Conservation (phyloP, 805 yeast species). For the Teunomyces stri region DNA sequence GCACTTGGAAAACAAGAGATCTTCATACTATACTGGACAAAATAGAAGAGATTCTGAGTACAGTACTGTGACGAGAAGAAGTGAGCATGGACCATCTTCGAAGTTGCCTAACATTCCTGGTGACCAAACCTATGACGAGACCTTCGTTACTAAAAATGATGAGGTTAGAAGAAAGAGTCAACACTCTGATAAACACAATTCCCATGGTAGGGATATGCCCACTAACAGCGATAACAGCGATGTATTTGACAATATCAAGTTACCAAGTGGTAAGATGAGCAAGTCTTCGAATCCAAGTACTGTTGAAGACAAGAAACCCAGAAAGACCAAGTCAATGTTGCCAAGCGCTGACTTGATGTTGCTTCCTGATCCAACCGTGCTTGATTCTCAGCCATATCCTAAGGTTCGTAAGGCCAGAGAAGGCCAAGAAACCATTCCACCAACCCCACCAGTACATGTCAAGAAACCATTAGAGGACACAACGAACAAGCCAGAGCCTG, state of each 20-base stretch:
- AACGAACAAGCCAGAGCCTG: slow-evolving; percentile 23
- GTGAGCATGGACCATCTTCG: slow-evolving; percentile 23
- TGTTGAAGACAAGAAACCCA: not conserved
- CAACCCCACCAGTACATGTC: slow-evolving; percentile 13
- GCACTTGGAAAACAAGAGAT: slow-evolving; percentile 36
- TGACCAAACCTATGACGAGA: slow-evolving; percentile 28
- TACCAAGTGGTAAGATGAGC: slow-evolving; percentile 42
- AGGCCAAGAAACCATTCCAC: slow-evolving; percentile 14
- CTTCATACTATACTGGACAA: slow-evolving; percentile 33
- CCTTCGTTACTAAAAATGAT: slow-evolving; percentile 40
- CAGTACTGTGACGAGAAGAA: slow-evolving; percentile 10
- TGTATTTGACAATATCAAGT: slow-evolving; percentile 45
- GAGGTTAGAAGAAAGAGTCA: slow-evolving; percentile 16
- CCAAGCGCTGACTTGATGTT: slow-evolving; percentile 38
- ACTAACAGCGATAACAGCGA: slow-evolving; percentile 24
- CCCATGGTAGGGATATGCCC: slow-evolving; percentile 12
- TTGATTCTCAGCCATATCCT: slow-evolving; percentile 16
- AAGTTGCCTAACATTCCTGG: slow-evolving; percentile 30
- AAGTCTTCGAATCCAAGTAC: slow-evolving; percentile 7
- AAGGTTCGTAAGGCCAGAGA: slow-evolving; percentile 20
- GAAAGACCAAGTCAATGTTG: slow-evolving; percentile 21
- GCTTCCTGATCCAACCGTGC: slow-evolving; percentile 21
- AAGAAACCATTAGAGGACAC: slow-evolving; percentile 36
- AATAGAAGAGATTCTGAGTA: slow-evolving; percentile 28
- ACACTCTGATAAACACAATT: slow-evolving; percentile 9